phyloP scores from a whole-genome alignment of 306 rosid genomes.

The barrel medic (Medicago truncatula) region DNA sequence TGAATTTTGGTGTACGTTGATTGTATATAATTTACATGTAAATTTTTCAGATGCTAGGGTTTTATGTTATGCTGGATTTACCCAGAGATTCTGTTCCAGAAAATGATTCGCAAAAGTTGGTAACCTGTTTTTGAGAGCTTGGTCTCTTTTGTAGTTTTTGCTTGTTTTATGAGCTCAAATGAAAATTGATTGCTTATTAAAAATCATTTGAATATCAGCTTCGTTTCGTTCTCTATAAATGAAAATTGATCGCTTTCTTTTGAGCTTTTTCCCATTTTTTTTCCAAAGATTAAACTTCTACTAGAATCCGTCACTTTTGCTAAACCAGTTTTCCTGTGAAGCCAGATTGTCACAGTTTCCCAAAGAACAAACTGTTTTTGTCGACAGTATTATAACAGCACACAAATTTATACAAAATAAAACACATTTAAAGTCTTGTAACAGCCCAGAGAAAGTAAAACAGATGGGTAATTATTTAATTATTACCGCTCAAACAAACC shows the following conservation, averaged over 20 bases:
- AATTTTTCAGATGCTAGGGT: constrained; percentile 17
- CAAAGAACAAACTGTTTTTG: too few species aligned
- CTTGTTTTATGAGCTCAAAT: constrained; percentile 15
- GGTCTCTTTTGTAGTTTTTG: neutral
- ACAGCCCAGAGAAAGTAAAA: neutral
- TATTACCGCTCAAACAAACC: neutral
- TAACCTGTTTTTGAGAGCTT: constrained; percentile 25
- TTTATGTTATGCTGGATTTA: neutral
- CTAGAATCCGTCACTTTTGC: too few species aligned
- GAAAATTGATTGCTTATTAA: too few species aligned
- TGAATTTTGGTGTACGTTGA: constrained; percentile 59
- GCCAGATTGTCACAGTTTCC: too few species aligned
- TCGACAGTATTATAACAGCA: too few species aligned
- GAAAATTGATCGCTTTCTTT: too few species aligned
- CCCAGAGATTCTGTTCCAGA: neutral
- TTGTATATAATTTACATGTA: constrained; percentile 41
- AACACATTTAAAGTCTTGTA: neutral
- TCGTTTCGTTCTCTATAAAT: too few species aligned
- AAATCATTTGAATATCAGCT: too few species aligned
- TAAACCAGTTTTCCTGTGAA: too few species aligned
- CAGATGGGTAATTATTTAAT: neutral
- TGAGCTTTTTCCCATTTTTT: too few species aligned
- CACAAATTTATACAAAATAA: neutral
- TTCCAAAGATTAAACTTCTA: too few species aligned
- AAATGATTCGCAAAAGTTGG: neutral